Conservation (phyloP, 805 yeast species). For the Saccharomycopsis capsularis region DNA sequence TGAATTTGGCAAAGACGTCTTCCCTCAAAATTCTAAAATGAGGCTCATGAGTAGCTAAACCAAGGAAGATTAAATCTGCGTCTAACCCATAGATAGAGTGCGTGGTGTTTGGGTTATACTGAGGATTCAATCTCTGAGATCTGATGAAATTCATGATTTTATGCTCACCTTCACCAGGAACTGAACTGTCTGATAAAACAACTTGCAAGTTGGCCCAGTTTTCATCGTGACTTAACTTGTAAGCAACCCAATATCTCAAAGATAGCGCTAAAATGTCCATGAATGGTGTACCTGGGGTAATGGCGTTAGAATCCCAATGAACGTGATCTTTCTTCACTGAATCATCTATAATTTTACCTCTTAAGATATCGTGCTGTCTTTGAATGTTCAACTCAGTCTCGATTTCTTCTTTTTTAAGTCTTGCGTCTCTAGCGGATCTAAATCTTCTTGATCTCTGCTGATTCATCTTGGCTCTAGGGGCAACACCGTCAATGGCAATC, state of each 20-base stretch:
- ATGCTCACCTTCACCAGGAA: constrained; percentile 99
- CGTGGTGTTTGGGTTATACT: constrained; percentile 85
- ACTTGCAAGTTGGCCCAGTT: constrained; percentile 90
- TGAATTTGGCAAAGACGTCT: constrained; percentile 80
- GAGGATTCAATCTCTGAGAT: constrained; percentile 78
- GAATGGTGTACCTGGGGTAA: constrained; percentile 98
- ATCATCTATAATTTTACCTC: constrained; percentile 73
- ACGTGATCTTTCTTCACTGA: constrained; percentile 52
- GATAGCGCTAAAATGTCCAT: constrained; percentile 86
- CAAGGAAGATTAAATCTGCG: constrained; percentile 94
- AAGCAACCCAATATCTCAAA: constrained; percentile 86
- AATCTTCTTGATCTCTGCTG: constrained; percentile 94
- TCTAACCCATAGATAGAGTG: constrained; percentile 97
- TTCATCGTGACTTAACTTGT: constrained; percentile 80
- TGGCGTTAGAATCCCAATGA: constrained; percentile 92
- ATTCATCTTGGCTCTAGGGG: constrained; percentile 97
- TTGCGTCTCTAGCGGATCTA: constrained; percentile 85
- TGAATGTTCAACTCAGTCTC: constrained; percentile 41
- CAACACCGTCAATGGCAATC: constrained; percentile 99
- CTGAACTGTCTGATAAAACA: constrained; percentile 89
- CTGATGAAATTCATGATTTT: constrained; percentile 95
- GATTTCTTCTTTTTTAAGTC: constrained; percentile 65
- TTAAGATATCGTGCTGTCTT: constrained; percentile 36
- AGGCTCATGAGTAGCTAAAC: constrained; percentile 96
- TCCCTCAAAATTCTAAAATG: constrained; percentile 91